Percentiles rank a stretch among this genome's conserved stretches.
phyloP scores from a whole-genome alignment of 768 basidiomycete genomes.

The Terana coerulea region DNA sequence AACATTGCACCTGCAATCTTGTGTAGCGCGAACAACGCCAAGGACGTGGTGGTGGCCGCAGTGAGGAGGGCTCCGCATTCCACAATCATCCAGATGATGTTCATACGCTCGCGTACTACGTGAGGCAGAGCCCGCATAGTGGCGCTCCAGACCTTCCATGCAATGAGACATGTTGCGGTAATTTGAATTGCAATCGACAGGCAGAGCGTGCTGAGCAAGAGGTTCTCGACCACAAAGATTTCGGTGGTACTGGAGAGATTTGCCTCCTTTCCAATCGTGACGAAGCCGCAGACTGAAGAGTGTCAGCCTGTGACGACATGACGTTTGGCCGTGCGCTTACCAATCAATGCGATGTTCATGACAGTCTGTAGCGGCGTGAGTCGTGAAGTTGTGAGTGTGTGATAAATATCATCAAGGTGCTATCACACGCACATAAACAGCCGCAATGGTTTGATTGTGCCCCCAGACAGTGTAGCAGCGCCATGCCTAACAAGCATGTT shows the following conservation, averaged over 20 bases:
- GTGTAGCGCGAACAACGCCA: background rate
- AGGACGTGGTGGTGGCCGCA: background rate
- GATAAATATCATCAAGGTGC: background rate
- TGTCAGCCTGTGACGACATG: background rate
- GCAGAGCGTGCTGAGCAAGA: background rate
- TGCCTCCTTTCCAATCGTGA: background rate
- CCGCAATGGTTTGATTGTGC: background rate
- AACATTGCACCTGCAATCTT: background rate
- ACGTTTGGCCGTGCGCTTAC: background rate
- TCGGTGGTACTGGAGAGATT: background rate
- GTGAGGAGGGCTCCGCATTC: background rate
- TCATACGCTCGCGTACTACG: background rate
- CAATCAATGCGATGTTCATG: background rate
- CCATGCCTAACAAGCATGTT: background rate
- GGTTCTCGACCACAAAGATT: background rate
- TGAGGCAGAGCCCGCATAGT: background rate
- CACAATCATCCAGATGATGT: background rate
- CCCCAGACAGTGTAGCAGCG: constrained; percentile 4
- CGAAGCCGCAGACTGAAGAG: background rate
- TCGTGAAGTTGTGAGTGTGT: no score
- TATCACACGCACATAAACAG: background rate
- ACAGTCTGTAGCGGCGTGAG: no score
- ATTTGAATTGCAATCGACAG: background rate
- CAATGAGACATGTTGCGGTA: background rate
- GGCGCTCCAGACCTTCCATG: background rate